phyloP scores from a whole-genome alignment of 495 filamentous ascomycete genomes.

The Aspergillus olivimuriae region DNA sequence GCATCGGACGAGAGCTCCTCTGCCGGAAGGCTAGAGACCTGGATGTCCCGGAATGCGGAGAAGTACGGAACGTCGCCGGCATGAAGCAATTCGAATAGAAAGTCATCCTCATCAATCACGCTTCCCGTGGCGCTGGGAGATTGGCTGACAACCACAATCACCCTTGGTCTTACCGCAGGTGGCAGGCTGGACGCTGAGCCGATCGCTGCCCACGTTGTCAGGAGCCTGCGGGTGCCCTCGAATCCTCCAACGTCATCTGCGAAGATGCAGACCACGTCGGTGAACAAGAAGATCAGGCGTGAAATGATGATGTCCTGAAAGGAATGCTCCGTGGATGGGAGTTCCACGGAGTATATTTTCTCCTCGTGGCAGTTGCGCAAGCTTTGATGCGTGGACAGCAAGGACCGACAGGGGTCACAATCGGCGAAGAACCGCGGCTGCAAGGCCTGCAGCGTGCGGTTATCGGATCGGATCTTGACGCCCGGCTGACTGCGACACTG shows the following conservation, averaged over 20 bases:
- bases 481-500: background rate
- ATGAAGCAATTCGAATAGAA: conserved; percentile 2
- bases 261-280: conserved; percentile 11
- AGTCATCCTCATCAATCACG: conserved; percentile 1
- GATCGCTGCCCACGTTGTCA: conserved; percentile 8
- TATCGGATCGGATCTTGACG: conserved; percentile 8
- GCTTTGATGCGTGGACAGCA: background rate
- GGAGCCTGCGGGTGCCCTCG: background rate
- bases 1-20: conserved; percentile 5
- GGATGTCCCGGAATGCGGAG: conserved; percentile 4
- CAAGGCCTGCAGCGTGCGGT: conserved; percentile 5
- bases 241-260: conserved; percentile 9
- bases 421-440: conserved; percentile 9
- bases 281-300: conserved; percentile 6
- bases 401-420: conserved; percentile 2
- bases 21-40: conserved; percentile 3
- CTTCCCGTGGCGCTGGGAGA: background rate
- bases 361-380: conserved; percentile 3
- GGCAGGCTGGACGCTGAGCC: too few species aligned
- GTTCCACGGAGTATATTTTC: background rate
- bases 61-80: background rate
- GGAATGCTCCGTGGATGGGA: background rate
- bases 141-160: conserved; percentile 5
- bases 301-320: conserved; percentile 5
- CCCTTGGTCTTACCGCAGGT: conserved; percentile 6